phyloP scores from a whole-genome alignment of 192 early-diverging fungal species.

The Entomortierella chlamydospora region DNA sequence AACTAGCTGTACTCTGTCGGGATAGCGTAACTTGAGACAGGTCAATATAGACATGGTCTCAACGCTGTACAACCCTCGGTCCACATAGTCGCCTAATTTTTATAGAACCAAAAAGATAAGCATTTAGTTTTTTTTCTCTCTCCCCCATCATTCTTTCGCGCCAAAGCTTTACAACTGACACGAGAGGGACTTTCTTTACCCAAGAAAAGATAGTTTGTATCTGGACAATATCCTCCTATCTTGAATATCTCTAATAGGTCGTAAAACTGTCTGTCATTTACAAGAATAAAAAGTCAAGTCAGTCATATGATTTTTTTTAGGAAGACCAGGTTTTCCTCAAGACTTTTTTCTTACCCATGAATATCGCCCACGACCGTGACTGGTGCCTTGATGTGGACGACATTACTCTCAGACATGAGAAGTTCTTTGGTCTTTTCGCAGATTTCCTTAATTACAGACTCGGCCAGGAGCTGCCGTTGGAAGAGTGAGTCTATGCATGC shows the following conservation, averaged over 20 bases:
- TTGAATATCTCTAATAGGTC: conserved; percentile 90
- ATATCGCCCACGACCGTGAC: conserved; percentile 94
- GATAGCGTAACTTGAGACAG: conserved; percentile 91
- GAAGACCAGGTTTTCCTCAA: no score
- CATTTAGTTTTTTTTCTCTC: no score
- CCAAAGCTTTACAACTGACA: no score
- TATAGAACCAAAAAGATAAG: no score
- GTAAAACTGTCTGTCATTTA: conserved; percentile 77
- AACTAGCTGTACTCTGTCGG: conserved; percentile 87
- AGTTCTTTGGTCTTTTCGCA: conserved; percentile 85
- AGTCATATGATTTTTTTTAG: no score
- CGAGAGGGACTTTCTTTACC: conserved; percentile 51
- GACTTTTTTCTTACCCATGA: no score
- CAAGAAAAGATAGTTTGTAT: conserved; percentile 90
- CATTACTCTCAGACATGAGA: conserved; percentile 87
- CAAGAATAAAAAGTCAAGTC: background rate
- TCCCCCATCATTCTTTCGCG: no score
- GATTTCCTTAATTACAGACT: conserved; percentile 80
- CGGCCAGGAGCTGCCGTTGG: conserved; percentile 76
- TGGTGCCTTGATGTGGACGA: conserved; percentile 83
- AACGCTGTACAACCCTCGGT: conserved; percentile 86
- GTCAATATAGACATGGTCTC: conserved; percentile 93
- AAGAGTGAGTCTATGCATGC: conserved; percentile 83
- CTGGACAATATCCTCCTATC: conserved; percentile 83
- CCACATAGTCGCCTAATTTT: conserved; percentile 84